Percentiles rank a stretch among this genome's conserved stretches.
Conservation (phyloP, 768 basidiomycete genomes). For the button mushroom (Agaricus bisporus) region DNA sequence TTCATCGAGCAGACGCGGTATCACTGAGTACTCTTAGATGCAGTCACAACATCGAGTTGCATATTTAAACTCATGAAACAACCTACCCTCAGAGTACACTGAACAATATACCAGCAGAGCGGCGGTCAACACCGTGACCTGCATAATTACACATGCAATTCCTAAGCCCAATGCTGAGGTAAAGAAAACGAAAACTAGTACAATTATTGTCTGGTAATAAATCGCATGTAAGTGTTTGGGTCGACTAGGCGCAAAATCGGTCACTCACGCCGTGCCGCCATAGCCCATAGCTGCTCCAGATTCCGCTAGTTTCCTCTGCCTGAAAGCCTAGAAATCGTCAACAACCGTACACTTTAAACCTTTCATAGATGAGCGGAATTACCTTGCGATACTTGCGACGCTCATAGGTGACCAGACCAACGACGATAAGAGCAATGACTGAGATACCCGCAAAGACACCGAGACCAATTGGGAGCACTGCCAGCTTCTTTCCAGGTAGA, state of each 20-base stretch:
- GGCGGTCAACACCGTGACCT: background rate
- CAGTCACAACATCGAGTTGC: background rate
- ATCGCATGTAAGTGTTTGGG: background rate
- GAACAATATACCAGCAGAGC: background rate
- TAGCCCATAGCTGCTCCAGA: conserved; percentile 52
- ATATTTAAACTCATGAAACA: background rate
- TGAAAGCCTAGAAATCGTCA: conserved; percentile 50
- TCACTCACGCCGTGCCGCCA: conserved; percentile 29
- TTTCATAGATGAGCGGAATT: conserved; percentile 16
- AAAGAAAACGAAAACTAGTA: conserved; percentile 3
- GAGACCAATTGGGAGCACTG: conserved; percentile 77
- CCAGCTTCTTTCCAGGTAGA: conserved; percentile 67
- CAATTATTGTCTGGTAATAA: background rate
- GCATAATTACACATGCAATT: too few species aligned
- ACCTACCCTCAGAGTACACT: conserved; percentile 3
- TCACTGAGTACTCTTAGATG: too few species aligned
- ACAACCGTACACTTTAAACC: conserved; percentile 3
- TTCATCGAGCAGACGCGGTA: too few species aligned
- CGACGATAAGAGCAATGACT: conserved; percentile 74
- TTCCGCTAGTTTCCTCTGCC: conserved; percentile 69
- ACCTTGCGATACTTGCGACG: conserved; percentile 84
- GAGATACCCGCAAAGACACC: conserved; percentile 84
- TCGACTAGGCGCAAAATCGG: background rate
- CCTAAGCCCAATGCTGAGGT: background rate
- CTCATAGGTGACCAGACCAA: conserved; percentile 83